Conservation (phyloP, 371 early-diverging fungal species). For the Lichtheimia ramosa region DNA sequence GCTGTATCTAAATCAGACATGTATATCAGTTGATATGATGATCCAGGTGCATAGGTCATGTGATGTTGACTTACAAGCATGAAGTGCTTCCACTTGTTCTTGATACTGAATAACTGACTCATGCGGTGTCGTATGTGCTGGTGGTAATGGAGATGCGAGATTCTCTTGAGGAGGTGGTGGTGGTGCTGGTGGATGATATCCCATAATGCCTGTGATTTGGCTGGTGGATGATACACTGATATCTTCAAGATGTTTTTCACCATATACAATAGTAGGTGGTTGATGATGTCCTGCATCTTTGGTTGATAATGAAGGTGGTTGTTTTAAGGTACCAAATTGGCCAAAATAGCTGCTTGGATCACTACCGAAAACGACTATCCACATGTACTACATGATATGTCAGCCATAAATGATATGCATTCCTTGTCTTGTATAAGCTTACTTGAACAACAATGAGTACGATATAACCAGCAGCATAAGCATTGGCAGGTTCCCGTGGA, state of each 20-base stretch:
- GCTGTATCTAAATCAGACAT: conserved; percentile 56
- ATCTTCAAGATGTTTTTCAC: conserved; percentile 9
- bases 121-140: background rate
- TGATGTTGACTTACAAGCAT: conserved; percentile 17
- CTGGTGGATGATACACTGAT: background rate
- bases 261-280: background rate
- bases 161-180: too few species aligned
- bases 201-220: background rate
- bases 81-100: conserved; percentile 21
- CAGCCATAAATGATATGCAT: background rate
- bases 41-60: background rate
- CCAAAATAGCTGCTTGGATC: conserved; percentile 32
- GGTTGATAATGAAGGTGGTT: background rate
- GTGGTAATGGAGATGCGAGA: background rate
- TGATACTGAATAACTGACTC: conserved; percentile 3
- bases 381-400: conserved; percentile 24
- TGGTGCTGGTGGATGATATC: too few species aligned
- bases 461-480: conserved; percentile 40
- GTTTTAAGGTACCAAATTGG: conserved; percentile 22
- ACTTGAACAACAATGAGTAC: conserved; percentile 42
- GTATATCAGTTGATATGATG: background rate
- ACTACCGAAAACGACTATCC: conserved; percentile 42
- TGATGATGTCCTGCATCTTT: conserved; percentile 2
- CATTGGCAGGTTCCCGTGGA: conserved; percentile 24
- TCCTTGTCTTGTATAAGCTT: conserved; percentile 3